Percentiles rank a stretch among this genome's conserved stretches.
These are phyloP conservation scores for Xylariaceae sp. DNA, from an alignment of 2,329 filamentous ascomycete genomes.

Conservation along the genomic window DNA sequence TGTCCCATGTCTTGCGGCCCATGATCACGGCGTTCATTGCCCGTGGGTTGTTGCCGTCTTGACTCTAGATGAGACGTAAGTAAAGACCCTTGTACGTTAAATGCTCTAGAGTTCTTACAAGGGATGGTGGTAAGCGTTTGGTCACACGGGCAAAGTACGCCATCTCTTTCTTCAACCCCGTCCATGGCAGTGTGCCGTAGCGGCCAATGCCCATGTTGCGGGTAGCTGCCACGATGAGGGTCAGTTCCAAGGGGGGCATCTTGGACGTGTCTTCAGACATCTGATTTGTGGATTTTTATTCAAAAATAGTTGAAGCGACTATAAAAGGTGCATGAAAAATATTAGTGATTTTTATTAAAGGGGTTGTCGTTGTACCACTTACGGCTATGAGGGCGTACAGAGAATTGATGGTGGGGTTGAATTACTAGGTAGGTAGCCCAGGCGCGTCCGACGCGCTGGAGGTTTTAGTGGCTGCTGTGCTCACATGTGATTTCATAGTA, in stretches of 20 bases:
- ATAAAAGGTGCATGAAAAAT: neutral
- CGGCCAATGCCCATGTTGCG: slow-evolving; percentile 87
- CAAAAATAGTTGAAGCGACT: neutral
- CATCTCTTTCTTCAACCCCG: slow-evolving; percentile 88
- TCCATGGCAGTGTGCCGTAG: slow-evolving; percentile 84
- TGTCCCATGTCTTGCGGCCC: slow-evolving; percentile 97
- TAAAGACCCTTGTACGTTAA: too few relatives aligned
- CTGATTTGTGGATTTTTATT: neutral
- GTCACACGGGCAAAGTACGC: slow-evolving; percentile 93
- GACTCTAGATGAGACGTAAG: too few relatives aligned
- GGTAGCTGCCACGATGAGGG: slow-evolving; percentile 95
- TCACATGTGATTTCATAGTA: too few relatives aligned
- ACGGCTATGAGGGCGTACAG: too few relatives aligned
- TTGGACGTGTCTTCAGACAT: slow-evolving; percentile 16
- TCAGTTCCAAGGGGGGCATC: slow-evolving; percentile 63
- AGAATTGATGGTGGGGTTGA: slow-evolving; percentile 19
- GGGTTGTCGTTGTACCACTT: too few relatives aligned
- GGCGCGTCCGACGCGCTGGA: slow-evolving; percentile 16
- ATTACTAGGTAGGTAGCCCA: too few relatives aligned
- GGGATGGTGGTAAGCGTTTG: slow-evolving; percentile 61
- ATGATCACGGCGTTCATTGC: slow-evolving; percentile 84
- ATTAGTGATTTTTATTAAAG: neutral
- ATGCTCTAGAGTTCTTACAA: slow-evolving; percentile 41
- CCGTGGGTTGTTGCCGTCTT: neutral
- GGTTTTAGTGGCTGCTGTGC: slow-evolving; percentile 13